These are phyloP conservation scores for Apiospora phragmitis DNA, from an alignment of 2,329 filamentous ascomycete species.

Conservation along the genomic window DNA sequence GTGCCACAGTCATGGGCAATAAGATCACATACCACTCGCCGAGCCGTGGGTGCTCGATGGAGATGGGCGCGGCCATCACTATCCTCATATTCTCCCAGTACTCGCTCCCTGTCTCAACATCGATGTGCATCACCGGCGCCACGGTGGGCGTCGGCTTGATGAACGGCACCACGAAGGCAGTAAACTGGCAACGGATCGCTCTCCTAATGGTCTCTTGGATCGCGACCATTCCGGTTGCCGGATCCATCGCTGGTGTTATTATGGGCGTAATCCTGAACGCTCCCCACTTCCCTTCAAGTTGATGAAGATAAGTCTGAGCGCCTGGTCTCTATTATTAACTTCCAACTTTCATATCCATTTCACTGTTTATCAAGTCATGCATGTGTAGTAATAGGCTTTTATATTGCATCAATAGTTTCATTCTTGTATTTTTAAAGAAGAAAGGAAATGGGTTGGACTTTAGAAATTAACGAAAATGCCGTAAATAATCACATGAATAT, in stretches of 20 bases:
- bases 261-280: conserved; percentile 57
- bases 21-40: conserved; percentile 36
- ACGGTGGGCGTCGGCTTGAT: conserved; percentile 78
- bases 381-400: no score
- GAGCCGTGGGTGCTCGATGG: conserved; percentile 63
- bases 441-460: no score
- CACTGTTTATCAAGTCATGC: no score
- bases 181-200: conserved; percentile 74
- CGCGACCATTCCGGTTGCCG: conserved; percentile 63
- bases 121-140: conserved; percentile 79
- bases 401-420: no score
- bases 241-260: conserved; percentile 52
- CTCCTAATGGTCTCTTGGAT: conserved; percentile 69
- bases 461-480: no score
- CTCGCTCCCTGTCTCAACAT: conserved; percentile 74
- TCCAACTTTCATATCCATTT: no score
- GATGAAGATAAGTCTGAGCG: background rate
- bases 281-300: conserved; percentile 47
- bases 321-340: no score
- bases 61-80: conserved; percentile 77
- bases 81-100: conserved; percentile 75
- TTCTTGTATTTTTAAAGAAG: no score
- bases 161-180: conserved; percentile 69
- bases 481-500: no score
- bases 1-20: conserved; percentile 64